Base-by-base conservation (phyloP, 169 alveolate genomes). In the Eimeria praecox region DNA sequence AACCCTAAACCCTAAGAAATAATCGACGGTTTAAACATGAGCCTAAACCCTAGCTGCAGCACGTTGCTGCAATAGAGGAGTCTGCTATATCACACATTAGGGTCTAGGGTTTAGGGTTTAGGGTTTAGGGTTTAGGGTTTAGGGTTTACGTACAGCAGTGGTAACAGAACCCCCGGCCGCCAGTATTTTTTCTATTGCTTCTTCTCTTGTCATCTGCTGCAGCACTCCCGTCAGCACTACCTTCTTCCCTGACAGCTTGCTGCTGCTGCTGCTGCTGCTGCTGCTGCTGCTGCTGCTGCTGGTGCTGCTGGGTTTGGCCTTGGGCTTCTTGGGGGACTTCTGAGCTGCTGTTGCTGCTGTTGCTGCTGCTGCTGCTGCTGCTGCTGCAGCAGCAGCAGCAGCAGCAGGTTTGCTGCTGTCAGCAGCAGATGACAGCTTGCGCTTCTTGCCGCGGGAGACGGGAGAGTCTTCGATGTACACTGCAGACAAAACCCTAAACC, bases 141-240 rank as follows among this genome's bases (percentile, higher is more conserved):
- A 64, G 75, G 75, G 75, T 64, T 64, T 64, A 64, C 40, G 10
- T 42, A 94, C 96, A 46, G 96, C 92, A 9, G 92, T 33, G 22
- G 96, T 94, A 44, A 75, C 64, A 14, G 78, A 30, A n/a, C 96
- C 96, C 5, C 96, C 96, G 18, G 16, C 44, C 18, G 27, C 83
- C 1, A 78, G 46, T 78, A 86, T 56, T 14, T 22, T 46, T 27
- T 62, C 87, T 14, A 42, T 87, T 5, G 94, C 94, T 16, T 80
- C 96, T 33, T 94, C 96, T 33, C 94, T n/a, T 4, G 52, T 35
- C 86, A 83, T 66, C 56, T 69, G 38, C 40, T 94, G 86, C 77
- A 94, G 89, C 56, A 94, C 93, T 12, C 96, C 96, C 20, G 96
- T 94, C 49, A 94, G 62, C 16, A 94, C 96, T 33, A 83, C 46